Evolutionary conservation across 1,139 yeast species (phyloP), one percentile per base, ranked within the genome.

Genomic region (Starmera stellimalicola): DNA sequence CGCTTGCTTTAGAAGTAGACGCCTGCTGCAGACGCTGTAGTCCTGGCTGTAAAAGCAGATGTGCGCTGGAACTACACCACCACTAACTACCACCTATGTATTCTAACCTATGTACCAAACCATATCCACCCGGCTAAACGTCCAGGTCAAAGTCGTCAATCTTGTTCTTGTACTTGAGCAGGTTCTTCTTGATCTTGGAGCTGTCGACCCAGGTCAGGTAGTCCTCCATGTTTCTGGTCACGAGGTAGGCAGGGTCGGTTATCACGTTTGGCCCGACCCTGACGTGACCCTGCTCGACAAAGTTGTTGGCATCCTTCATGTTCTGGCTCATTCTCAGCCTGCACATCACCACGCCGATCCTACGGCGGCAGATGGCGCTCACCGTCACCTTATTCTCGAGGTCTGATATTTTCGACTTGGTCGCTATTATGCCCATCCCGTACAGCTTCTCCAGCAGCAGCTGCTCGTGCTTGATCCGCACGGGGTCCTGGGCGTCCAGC

Each of bases 121-220:
- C n/a, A n/a, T n/a, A n/a, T n/a, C n/a, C n/a, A n/a, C n/a, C n/a
- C n/a, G 19, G 12, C 22, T 25, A 18, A 14, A 8, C 19, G 4
- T 50, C 69, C 50, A 77, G 65, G 41, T 77, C 84, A 55, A 72
- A 81, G 59, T 81, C 93, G 58, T 81, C 93, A 52, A 80, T 73
- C 62, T 77, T 74, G 60, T 91, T 88, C 62, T 84, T 80, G 63
- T 83, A 93, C 61, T 82, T 82, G 61, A 88, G 77, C 40, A 88
- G 75, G 47, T 85, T 87, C 52, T 82, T 72, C 69, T 83, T 88
- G 58, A 93, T 88, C 77, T 91, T 93, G 44, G 94, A 81, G 31
- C 77, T 70, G 52, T 93, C 97, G 15, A 84, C 94, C 99, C 99
- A 93, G 2, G 98, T 93, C 49, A 93, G 71, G 57, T 85, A 91